Base-by-base conservation (phyloP, 805 yeast species). In the Metschnikowia amazonensis region DNA sequence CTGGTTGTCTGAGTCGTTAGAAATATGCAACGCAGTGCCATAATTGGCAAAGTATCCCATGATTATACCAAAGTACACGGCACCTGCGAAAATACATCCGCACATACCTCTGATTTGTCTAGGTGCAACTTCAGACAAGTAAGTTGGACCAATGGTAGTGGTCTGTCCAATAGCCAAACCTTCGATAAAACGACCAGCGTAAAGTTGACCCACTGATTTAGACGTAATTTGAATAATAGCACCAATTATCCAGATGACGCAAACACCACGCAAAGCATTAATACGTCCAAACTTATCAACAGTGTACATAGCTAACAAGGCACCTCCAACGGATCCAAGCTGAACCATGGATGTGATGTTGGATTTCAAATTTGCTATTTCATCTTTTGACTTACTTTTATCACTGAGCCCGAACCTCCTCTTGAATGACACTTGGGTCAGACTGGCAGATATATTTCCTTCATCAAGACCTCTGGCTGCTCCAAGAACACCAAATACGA, bases 321-420 rank as follows among this genome's bases (percentile, higher is more conserved):
- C 65, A 16, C 84, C 84, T 32, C 76, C 81, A 31, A 78, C 69
- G 16, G 79, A 72, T 2, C 81, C 81, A 24, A 79, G 57, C 53
- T 76, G 81, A 7, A 79, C 83, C 83, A 80, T 80, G 5, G 82
- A 65, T 3, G 78, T 69, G 54, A 79, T 79, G 56, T 77, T 79
- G 5, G 81, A 75, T 50, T 69, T 70, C 50, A 75, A 58, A 50
- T 74, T 64, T 4, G 81, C 81, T n/a, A 72, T 34, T 10, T 67
- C 58, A 5, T 58, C 30, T 3, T 50, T 62, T 3, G 74, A 40
- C 50, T 68, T 69, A 20, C 52, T 49, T 4, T 64, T 55, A 52
- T 76, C 77, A 13, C 60, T 55, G 20, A 80, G 64, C 0, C 80
- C 80, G 53, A 77, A 77, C 40, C 60, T 59, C 5, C 55, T 43